Base-by-base conservation (phyloP, 1,139 yeast genomes). In the Diutina catenulata region DNA sequence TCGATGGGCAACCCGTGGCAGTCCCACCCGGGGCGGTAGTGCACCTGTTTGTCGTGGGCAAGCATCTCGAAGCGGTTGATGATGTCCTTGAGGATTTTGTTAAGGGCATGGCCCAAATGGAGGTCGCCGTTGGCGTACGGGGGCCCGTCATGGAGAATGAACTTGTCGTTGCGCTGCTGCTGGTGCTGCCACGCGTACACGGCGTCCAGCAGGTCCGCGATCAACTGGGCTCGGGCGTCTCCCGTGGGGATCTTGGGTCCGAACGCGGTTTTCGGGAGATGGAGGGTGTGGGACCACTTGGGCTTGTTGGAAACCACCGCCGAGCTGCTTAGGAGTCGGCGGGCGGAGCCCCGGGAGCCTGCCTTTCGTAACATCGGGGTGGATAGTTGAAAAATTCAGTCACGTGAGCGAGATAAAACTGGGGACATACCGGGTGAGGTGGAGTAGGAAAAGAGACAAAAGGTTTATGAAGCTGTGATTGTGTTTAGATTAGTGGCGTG, bases 1-100 rank as follows among this genome's bases (percentile, higher is more conserved):
- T 91, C 99, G 44, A 91, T 91, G 1, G 99, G 99, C 25, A 91
- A 62, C 0, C 99, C 99, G 60, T 91, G 99, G 52, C 98, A 91
- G 55, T 91, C 99, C 97, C 98, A 91, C 1, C 99, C 99, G 0
- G 97, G 96, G 36, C 70, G 68, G 51, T 84, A 91, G 40, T 70
- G 64, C 5, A 91, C 74, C 36, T 66, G 65, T 43, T 74, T 70
- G 19, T 87, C 81, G 33, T 64, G 58, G 43, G 55, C 48, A 37
- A 80, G 56, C 31, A 88, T 60, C 50, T 84, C 77, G 48, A 66
- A 79, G 39, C 99, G 64, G 45, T 76, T 76, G 40, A 88, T 75
- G 39, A 91, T 76, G 57, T 91, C 99, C 55, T 91, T 91, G 40
- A 86, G 58, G 19, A 87, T 73, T 52, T 91, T 91, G 59, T 91